Evolutionary conservation across 805 yeast genomes (phyloP).

Genomic region (Candida ponderosae): DNA sequence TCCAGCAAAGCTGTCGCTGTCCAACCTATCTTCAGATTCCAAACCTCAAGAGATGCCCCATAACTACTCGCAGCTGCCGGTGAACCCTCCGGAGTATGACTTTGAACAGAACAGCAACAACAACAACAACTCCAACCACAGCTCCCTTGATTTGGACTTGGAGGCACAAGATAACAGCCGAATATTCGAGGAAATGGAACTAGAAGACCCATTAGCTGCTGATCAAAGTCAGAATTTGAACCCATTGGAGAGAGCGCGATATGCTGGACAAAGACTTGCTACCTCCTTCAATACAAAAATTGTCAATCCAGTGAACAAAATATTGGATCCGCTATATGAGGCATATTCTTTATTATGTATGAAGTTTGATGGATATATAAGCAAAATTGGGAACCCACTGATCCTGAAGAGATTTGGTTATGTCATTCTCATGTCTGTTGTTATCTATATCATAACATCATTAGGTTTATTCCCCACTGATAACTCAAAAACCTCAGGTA

Average conservation of each 20-base stretch:
- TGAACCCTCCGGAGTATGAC: no score
- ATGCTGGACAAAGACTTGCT: slow-evolving; percentile 7
- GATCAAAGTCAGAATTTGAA: not conserved
- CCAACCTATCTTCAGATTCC: no score
- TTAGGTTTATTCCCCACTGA: slow-evolving; percentile 46
- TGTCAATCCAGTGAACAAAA: slow-evolving; percentile 30
- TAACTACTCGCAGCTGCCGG: no score
- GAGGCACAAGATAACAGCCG: not conserved
- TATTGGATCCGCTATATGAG: slow-evolving; percentile 41
- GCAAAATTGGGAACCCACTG: slow-evolving; percentile 76
- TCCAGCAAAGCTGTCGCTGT: no score
- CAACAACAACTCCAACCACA: no score
- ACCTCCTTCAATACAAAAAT: slow-evolving; percentile 21
- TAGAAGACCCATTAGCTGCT: slow-evolving; percentile 27
- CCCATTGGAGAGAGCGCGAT: not conserved
- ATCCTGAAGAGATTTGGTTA: slow-evolving; percentile 73
- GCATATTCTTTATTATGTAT: slow-evolving; percentile 23
- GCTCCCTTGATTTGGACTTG: not conserved
- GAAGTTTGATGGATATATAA: slow-evolving; percentile 48
- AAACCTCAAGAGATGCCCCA: no score
- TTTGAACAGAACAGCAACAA: no score
- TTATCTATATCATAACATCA: slow-evolving; percentile 50
- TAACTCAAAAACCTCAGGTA: slow-evolving; percentile 30
- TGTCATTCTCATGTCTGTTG: slow-evolving; percentile 52
- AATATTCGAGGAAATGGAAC: slow-evolving; percentile 27